Evolutionary conservation across 2,329 filamentous ascomycete species (phyloP).

Genomic region (Xylariomycetidae sp.): DNA sequence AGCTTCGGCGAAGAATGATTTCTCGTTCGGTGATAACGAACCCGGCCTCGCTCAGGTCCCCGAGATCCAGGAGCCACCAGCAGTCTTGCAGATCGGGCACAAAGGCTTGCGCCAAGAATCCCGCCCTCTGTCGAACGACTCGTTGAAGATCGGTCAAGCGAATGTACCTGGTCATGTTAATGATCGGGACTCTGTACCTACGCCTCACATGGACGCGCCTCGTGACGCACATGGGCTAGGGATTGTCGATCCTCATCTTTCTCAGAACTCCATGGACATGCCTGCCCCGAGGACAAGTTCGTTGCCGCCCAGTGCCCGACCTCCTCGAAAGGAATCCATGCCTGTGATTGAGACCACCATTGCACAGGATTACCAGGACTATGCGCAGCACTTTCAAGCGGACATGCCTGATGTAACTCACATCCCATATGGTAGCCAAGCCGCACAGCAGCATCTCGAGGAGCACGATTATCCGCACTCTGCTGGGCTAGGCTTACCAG

Average conservation of each 20-base stretch:
- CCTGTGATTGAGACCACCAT: conserved; percentile 21
- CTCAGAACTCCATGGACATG: conserved; percentile 13
- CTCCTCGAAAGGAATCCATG: conserved; percentile 30
- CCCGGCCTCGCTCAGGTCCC: conserved; percentile 23
- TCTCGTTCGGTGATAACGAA: conserved; percentile 32
- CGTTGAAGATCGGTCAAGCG: conserved; percentile 11
- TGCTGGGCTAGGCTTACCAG: conserved; percentile 48
- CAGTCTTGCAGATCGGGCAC: conserved; percentile 22
- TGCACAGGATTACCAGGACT: conserved; percentile 20
- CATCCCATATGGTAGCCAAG: conserved; percentile 27
- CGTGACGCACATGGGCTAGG: conserved; percentile 13
- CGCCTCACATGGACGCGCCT: conserved; percentile 8
- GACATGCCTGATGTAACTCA: conserved; percentile 13
- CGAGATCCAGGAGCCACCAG: conserved; percentile 33
- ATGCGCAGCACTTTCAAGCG: conserved; percentile 19
- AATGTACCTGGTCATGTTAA: conserved; percentile 13
- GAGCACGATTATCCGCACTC: conserved; percentile 23
- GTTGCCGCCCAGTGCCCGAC: conserved; percentile 24
- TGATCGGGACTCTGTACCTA: conserved; percentile 17
- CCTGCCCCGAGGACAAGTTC: conserved; percentile 21
- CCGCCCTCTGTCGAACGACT: conserved; percentile 20
- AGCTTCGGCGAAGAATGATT: conserved; percentile 22
- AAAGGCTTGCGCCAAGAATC: conserved; percentile 15
- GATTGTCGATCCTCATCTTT: conserved; percentile 17
- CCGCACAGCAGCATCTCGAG: conserved; percentile 14